Evolutionary conservation across 768 basidiomycete species (phyloP).

Genomic region (Heimioporus sp.): DNA sequence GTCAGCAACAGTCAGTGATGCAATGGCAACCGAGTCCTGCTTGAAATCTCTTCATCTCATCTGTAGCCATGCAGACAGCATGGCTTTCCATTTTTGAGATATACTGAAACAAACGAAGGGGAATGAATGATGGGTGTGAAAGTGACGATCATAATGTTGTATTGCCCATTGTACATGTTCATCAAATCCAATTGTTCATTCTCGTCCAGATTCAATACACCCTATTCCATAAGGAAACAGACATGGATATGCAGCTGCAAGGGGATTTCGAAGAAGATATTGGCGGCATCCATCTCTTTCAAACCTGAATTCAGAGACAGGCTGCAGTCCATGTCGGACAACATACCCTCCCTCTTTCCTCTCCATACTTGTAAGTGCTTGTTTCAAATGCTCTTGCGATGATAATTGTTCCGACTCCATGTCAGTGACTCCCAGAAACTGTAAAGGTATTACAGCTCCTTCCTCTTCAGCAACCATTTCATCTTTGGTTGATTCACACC

Average conservation of each 20-base stretch:
- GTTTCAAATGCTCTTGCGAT: neutral
- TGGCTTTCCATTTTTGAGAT: too few species aligned
- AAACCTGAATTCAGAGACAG: neutral
- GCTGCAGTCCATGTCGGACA: neutral
- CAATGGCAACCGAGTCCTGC: too few species aligned
- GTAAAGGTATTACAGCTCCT: neutral
- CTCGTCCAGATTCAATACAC: conserved; percentile 28
- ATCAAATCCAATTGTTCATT: conserved; percentile 23
- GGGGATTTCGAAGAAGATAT: neutral
- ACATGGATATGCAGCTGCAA: neutral
- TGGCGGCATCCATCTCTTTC: neutral
- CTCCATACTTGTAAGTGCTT: neutral
- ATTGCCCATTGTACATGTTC: too few species aligned
- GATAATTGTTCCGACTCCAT: neutral
- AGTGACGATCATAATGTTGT: too few species aligned
- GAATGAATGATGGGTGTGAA: too few species aligned
- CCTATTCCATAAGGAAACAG: conserved; percentile 29
- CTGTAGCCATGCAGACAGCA: too few species aligned
- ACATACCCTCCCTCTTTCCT: neutral
- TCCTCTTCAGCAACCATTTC: too few species aligned
- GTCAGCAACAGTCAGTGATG: too few species aligned
- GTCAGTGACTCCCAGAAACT: neutral
- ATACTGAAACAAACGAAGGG: too few species aligned
- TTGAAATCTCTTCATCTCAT: too few species aligned
- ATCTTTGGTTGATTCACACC: conserved; percentile 19